Percentiles rank a stretch among this genome's conserved stretches.
Conservation (phyloP, 768 basidiomycete genomes). For the Ramaria sp. region DNA sequence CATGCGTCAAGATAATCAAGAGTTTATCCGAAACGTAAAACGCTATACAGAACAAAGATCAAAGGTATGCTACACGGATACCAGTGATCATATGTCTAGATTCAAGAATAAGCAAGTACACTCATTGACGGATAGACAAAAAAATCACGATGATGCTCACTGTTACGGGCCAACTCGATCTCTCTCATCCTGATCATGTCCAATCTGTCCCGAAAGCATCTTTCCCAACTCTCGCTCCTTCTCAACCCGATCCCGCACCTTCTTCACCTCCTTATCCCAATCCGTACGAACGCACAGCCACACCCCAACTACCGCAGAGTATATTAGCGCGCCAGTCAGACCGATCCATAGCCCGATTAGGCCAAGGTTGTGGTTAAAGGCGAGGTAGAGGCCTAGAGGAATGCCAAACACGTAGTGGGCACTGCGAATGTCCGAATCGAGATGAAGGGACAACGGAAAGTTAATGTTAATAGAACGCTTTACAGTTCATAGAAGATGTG, state of each 20-base stretch:
- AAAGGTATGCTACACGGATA: too few relatives aligned
- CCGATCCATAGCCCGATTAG: slow-evolving; percentile 82
- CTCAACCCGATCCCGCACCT: slow-evolving; percentile 31
- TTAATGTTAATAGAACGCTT: slow-evolving; percentile 8
- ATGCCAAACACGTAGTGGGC: slow-evolving; percentile 80
- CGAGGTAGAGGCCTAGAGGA: slow-evolving; percentile 70
- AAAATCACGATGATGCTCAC: too few relatives aligned
- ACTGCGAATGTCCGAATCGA: slow-evolving; percentile 20
- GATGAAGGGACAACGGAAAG: slow-evolving; percentile 8
- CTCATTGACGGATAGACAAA: too few relatives aligned
- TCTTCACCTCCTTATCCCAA: slow-evolving; percentile 59
- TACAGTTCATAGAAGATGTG: slow-evolving; percentile 1
- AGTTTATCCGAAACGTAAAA: too few relatives aligned
- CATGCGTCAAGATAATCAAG: too few relatives aligned
- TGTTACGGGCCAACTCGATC: too few relatives aligned
- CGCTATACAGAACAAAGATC: too few relatives aligned
- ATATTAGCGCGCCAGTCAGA: slow-evolving; percentile 54
- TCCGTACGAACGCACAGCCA: slow-evolving; percentile 45
- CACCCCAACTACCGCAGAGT: slow-evolving; percentile 43
- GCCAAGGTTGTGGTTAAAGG: slow-evolving; percentile 46
- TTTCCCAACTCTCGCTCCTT: slow-evolving; percentile 9
- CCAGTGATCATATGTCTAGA: too few relatives aligned
- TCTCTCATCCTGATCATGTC: slow-evolving; percentile 10
- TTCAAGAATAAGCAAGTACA: too few relatives aligned
- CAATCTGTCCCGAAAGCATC: slow-evolving; percentile 39